These are phyloP conservation scores for Canavalia gladiata DNA, from an alignment of 306 rosid species.

Conservation along the genomic window DNA sequence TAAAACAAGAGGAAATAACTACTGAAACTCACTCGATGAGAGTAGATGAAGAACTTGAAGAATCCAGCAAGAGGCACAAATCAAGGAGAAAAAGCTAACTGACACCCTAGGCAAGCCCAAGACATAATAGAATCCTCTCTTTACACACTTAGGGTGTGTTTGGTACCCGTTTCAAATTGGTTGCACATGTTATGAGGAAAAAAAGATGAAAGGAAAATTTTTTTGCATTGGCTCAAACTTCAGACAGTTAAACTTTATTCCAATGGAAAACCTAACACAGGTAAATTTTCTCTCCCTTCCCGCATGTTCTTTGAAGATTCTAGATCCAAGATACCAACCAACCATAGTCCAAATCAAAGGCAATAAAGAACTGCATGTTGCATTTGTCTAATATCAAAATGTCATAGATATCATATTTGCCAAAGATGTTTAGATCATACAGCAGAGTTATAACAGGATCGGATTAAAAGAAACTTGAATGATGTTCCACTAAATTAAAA, in stretches of 20 bases:
- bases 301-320: not conserved
- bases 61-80: constrained; percentile 30
- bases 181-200: too few relatives aligned
- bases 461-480: not conserved
- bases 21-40: constrained; percentile 7
- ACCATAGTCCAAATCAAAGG: constrained; percentile 7
- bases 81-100: constrained; percentile 14
- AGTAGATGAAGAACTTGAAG: constrained; percentile 30
- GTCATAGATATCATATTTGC: not conserved
- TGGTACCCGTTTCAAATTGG: too few relatives aligned
- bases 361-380: not conserved
- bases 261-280: too few relatives aligned
- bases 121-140: constrained; percentile 20
- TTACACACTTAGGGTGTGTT: not conserved
- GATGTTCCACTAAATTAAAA: not conserved
- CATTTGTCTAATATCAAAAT: constrained; percentile 12
- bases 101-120: not conserved
- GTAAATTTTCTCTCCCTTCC: not conserved
- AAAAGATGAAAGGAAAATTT: too few relatives aligned
- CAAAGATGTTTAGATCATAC: not conserved
- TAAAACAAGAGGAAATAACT: constrained; percentile 24
- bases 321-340: constrained; percentile 3
- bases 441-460: constrained; percentile 9
- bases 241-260: too few relatives aligned
- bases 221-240: too few relatives aligned